Evolutionary conservation across 768 basidiomycete species (phyloP), one percentile per base, ranked within the genome.

Genomic region (Naganishia vaughanmartiniae): DNA sequence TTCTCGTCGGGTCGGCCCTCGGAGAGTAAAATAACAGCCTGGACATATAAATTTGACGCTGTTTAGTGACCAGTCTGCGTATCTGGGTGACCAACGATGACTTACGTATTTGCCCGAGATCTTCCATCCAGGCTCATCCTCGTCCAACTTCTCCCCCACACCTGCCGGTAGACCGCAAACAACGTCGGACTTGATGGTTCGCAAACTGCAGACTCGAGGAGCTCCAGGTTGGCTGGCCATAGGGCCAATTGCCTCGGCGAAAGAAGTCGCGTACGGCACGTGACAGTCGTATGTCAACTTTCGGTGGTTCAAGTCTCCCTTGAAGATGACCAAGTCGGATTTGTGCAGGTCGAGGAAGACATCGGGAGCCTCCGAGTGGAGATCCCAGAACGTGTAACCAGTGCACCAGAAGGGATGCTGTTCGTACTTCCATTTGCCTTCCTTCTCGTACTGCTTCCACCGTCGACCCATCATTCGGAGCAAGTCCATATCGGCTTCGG

Each of bases 401-500:
- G 92, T 91, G 80, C 91, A 93, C 78, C 78, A 80, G 78, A 81
- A 80, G 66, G 79, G 78, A 66, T 79, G 79, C 74, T 74, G 58
- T 33, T 51, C 34, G 39, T 67, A 69, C 34, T 57, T 87, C 91
- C 92, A 95, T 83, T 87, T 91, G 45, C 92, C 91, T 78, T 95
- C 89, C 78, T 86, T 89, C 82, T 92, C 92, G 78, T 96, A 96
- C 87, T 92, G 76, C 89, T 96, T 95, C 94, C 94, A 97, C 36
- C 94, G 86, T 70, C 84, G 81, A 55, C 92, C 94, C 42, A 97
- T 86, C 54, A 87, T 84, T 55, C 89, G 85, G 48, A 96, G 84
- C 36, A 91, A 89, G 76, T 92, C 91, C 69, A 90, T 81, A 81
- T 96, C 92, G 26, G 83, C 84, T 39, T 94, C 92, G 30, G 86